Percentiles rank a stretch among this genome's conserved stretches.
These are phyloP conservation scores for Coemansia sp. DNA, from an alignment of 192 early-diverging fungal species.

Conservation along the genomic window DNA sequence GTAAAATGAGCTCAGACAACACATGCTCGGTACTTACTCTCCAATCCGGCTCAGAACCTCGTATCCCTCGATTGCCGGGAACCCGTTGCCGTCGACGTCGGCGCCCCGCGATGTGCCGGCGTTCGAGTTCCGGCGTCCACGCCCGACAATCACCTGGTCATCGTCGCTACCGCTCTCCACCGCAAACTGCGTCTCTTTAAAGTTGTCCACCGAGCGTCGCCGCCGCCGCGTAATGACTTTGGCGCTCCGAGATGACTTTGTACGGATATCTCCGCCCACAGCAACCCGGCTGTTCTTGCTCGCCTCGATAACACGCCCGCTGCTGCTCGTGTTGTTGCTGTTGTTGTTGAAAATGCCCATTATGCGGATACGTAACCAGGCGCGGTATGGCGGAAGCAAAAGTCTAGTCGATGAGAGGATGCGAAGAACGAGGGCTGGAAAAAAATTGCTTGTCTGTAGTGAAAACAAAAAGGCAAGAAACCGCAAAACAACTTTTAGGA, in stretches of 20 bases:
- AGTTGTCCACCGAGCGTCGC: slow-evolving; percentile 41
- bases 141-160: neutral
- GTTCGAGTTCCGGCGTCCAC: slow-evolving; percentile 42
- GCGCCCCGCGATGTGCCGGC: slow-evolving; percentile 22
- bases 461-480: slow-evolving; percentile 1
- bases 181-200: slow-evolving; percentile 27
- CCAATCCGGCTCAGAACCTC: slow-evolving; percentile 42
- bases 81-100: slow-evolving; percentile 33
- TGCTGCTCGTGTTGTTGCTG: slow-evolving; percentile 15
- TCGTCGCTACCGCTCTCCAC: slow-evolving; percentile 42
- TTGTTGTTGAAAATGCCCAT: slow-evolving; percentile 38
- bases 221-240: slow-evolving; percentile 17
- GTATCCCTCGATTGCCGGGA: slow-evolving; percentile 51
- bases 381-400: neutral
- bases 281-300: neutral
- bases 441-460: neutral
- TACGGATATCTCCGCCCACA: neutral
- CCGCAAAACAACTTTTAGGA: neutral
- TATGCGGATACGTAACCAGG: neutral
- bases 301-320: neutral
- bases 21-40: slow-evolving; percentile 26
- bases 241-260: slow-evolving; percentile 19
- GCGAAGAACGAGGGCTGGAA: neutral
- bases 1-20: too few species aligned
- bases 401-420: slow-evolving; percentile 1